Percentiles rank a stretch among this genome's conserved stretches.
These are phyloP conservation scores for Choiromyces venosus DNA, from an alignment of 495 filamentous ascomycete species.

Conservation along the genomic window DNA sequence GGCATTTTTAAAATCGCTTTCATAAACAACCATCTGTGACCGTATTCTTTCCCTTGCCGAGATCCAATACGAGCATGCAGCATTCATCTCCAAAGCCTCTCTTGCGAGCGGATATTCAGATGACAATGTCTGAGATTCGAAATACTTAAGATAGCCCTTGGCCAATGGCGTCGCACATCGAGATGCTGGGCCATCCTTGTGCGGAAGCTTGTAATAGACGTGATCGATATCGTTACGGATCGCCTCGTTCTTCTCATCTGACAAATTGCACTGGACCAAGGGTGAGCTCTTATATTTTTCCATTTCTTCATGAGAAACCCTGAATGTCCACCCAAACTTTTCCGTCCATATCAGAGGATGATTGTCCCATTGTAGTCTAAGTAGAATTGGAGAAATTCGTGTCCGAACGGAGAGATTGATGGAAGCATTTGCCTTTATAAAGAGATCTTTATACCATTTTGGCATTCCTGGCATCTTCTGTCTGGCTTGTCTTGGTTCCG, in stretches of 20 bases:
- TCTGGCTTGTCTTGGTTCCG: slow-evolving; percentile 67
- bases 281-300: slow-evolving; percentile 63
- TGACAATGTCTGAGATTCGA: slow-evolving; percentile 78
- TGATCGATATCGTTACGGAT: slow-evolving; percentile 62
- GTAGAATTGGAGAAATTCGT: slow-evolving; percentile 76
- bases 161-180: slow-evolving; percentile 80
- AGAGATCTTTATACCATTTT: slow-evolving; percentile 91
- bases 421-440: slow-evolving; percentile 54
- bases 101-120: slow-evolving; percentile 86
- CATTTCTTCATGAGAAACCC: slow-evolving; percentile 60
- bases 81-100: slow-evolving; percentile 95
- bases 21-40: slow-evolving; percentile 88
- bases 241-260: slow-evolving; percentile 54
- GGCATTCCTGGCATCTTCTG: slow-evolving; percentile 96
- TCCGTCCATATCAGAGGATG: slow-evolving; percentile 89
- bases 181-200: slow-evolving; percentile 85
- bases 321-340: slow-evolving; percentile 85
- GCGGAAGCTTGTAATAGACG: slow-evolving; percentile 86
- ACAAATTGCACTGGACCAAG: slow-evolving; percentile 67
- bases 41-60: slow-evolving; percentile 85
- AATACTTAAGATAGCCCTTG: slow-evolving; percentile 83
- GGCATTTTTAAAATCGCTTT: slow-evolving; percentile 51
- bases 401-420: slow-evolving; percentile 83
- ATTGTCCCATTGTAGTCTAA: slow-evolving; percentile 82
- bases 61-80: slow-evolving; percentile 98